Base-by-base conservation (phyloP, 192 early-diverging fungal species). In the Jimgerdemannia lactiflua region DNA sequence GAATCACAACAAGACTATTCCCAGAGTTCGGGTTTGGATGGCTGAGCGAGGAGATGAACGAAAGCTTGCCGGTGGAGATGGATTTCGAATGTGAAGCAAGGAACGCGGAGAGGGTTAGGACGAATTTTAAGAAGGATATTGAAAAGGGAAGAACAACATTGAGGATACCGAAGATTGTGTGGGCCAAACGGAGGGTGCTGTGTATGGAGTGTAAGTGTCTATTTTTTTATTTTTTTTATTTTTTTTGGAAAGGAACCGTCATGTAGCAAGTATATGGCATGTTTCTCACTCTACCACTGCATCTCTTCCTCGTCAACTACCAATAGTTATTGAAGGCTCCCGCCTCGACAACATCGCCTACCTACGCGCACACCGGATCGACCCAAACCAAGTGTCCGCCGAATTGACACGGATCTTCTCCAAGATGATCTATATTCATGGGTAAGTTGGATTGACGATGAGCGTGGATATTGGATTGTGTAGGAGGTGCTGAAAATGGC, bases 1-100 rank as follows among this genome's bases (percentile, higher is more conserved):
- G 81, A 19, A 74, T 86, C 64, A 82, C 94, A 49, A 91, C 93
- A 72, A 79, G 84, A 42, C 72, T 94, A 4, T 97, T 98, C 68
- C 93, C 94, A 0, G 93, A 95, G n/a, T 97, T 98, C 77, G 90
- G 94, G 67, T 95, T 98, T 70, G 89, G 84, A 67, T 98, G 97
- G 97, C 80, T 98, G 17, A 90, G 90, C 20, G 88, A 94, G 7
- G 96, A 98, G 79, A 91, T 98, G 92, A 82, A 88, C 71, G 85
- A 86, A 76, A 92, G 88, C 49, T 81, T 98, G 66, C 97, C 97
- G 11, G 86, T 87, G 67, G 97, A 98, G 80, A 83, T 98, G 9
- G 91, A 98, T 76, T 98, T 97, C 82, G 83, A 78, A 2, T 83
- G 88, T 70, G 97, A 98, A 79, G 90, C 93, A 4, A 73, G 49